Evolutionary conservation across 2,329 filamentous ascomycete genomes (phyloP), one percentile per base, ranked within the genome.

Genomic region (Trichoderma citrinoviride): DNA sequence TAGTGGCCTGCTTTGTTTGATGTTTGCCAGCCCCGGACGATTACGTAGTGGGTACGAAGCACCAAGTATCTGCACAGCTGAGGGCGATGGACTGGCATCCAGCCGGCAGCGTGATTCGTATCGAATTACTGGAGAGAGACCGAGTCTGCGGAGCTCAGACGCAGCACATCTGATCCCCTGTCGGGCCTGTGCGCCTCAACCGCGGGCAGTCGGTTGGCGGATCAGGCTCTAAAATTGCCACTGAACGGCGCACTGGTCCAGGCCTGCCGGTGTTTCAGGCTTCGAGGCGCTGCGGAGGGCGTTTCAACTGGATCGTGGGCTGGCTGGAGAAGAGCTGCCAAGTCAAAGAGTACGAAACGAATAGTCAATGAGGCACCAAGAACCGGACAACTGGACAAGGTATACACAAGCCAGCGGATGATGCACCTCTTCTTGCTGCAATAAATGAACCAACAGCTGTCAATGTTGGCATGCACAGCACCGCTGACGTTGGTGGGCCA

Each of bases 11-110:
- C 50, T 56, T 40, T 65, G 56, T 44, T 64, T 37, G 44, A 33
- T 23, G 64, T 53, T 47, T 53, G 58, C 40, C 41, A 40, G 41
- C 53, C 33, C 10, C 33, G 29, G 50, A 58, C 60, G 60, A 66
- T 66, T 66, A 66, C 64, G 64, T 66, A 66, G 64, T 44, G 46
- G 54, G 44, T 62, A 62, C 49, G 60, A 56, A 19, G 49, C 49
- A 37, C 33, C 6, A 7, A 29, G 1, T 7, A 29, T n/a, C 27
- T 14, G 12, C 33, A 37, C n/a, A n/a, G 33, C 33, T 37, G 33
- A 3, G 33, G 14, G 52, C 17, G 43, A 46, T 46, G 50, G n/a
- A 14, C 40, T 46, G 50, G 37, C 37, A 60, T 49, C 25, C 37
- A 12, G 1, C 19, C 33, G 37, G 46, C 19, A 61, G 55, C 29